These are phyloP conservation scores for Penicillium paxilli DNA, from an alignment of 495 filamentous ascomycete genomes.

Conservation along the genomic window DNA sequence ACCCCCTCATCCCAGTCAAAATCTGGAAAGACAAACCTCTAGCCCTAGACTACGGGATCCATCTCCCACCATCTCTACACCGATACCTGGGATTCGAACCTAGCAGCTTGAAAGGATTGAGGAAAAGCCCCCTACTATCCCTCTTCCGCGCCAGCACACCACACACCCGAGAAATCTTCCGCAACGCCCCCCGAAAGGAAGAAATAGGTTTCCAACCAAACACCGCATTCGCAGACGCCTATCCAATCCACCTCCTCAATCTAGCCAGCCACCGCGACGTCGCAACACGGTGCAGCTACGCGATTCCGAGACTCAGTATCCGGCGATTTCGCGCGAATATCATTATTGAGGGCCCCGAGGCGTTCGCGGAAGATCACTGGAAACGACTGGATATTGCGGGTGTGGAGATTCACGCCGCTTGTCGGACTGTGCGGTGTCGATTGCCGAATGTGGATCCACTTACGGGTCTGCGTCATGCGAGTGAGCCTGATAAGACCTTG, in stretches of 20 bases:
- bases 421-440: conserved; percentile 75
- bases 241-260: conserved; percentile 80
- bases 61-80: conserved; percentile 57
- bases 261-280: conserved; percentile 70
- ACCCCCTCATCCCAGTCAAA: conserved; percentile 60
- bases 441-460: conserved; percentile 80
- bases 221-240: conserved; percentile 85
- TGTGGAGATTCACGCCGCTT: conserved; percentile 57
- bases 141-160: conserved; percentile 70
- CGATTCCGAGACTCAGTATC: conserved; percentile 64
- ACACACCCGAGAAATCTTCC: conserved; percentile 65
- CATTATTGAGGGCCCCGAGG: conserved; percentile 61
- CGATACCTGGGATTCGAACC: conserved; percentile 49
- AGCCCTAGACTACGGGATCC: conserved; percentile 45
- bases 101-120: too few species aligned
- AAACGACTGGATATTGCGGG: conserved; percentile 61
- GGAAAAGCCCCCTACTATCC: conserved; percentile 54
- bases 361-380: conserved; percentile 79
- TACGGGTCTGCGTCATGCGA: conserved; percentile 66
- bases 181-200: conserved; percentile 71
- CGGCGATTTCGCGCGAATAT: conserved; percentile 84
- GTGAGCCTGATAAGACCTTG: conserved; percentile 74
- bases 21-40: conserved; percentile 75
- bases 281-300: conserved; percentile 46
- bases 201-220: conserved; percentile 73